Evolutionary conservation across 345 rosid species (phyloP), one percentile per base, ranked within the genome.

Genomic region (Luvunga scandens): DNA sequence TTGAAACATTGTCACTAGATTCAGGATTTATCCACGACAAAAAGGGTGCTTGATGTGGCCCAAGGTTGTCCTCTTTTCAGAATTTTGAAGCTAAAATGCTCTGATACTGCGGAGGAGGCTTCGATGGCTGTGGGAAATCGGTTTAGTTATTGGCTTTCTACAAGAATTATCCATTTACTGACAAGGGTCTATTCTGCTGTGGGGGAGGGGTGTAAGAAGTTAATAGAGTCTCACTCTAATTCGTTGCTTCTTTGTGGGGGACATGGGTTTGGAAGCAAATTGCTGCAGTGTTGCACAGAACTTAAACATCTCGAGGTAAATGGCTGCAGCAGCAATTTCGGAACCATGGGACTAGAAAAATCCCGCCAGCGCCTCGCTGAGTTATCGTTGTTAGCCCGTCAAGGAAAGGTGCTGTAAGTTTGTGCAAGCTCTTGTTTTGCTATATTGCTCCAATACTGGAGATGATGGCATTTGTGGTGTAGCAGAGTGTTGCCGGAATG

Each of bases 291-390:
- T 71, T 95, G 98, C 85, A 85, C 81, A 75, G 92, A 88, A 73
- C 93, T 95, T 78, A 85, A 87, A 16, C 94, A 91, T 87, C 90
- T 95, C 75, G 97, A 95, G 80, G 86, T 95, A 67, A 95, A 91
- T 87, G 38, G 38, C 38, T 98, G 98, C 67, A 91, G 98, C 84
- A 94, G 90, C 85, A 88, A 89, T 81, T 91, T 95, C 69, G 97
- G 98, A 69, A 91, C 98, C 36, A 31, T 75, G 42, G 98, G 98
- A 77, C 66, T 93, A 78, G 94, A 86, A 50, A 30, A 7, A 53
- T 55, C 25, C 22, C 21, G 84, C 90, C 93, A 98, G 84, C 81
- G 70, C 60, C 94, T 95, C 57, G 89, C 89, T 65, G 98, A 93
- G 86, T 86, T 95, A 76, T 86, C 94, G 56, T 85, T 95, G 82